Base-by-base conservation (phyloP, 106 monocot species). In the Allium cepa region DNA sequence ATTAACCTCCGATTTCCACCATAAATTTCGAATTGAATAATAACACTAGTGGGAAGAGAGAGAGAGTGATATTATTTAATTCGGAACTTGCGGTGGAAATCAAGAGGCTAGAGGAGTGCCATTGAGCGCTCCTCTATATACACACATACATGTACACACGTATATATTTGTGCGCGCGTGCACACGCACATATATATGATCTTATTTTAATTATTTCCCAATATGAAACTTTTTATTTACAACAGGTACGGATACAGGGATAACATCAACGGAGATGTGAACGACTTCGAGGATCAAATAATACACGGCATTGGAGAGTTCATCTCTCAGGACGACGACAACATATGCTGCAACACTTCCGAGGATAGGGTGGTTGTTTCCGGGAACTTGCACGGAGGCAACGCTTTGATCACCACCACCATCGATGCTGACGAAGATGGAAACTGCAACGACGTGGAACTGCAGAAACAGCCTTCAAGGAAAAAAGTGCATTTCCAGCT, bases 231-330 rank as follows among this genome's bases (percentile, higher is more conserved):
- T 36, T 36, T 36, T 5, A 36, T 36, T 36, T 36, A 3, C 36
- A 8, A 55, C 53, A 51, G 62, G 51, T 66, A 68, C 26, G 75
- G 75, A 7, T 75, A 75, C n/a, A 26, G 62, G 11, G 76, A 76
- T 47, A 48, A 13, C 7, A 66, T 75, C 16, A 36, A 36, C 36
- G 26, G 60, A 22, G 76, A 76, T 3, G 53, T 68, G 18, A 62
- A 76, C 26, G 68, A 76, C 7, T 69, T 69, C 22, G 76, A 69
- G 56, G 53, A 76, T 57, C 52, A 26, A 48, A 68, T 76, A 22
- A 52, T 75, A 46, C 51, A 60, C 13, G 60, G 68, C 8, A 61
- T 75, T 11, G 60, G 15, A 18, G 69, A 76, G 49, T 61, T 76
- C 13, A 46, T 76, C 12, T 63, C 68, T 9, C 27, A 18, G 67